Conservation (phyloP, 2,329 filamentous ascomycete genomes). For the Knoxdaviesia capensis region DNA sequence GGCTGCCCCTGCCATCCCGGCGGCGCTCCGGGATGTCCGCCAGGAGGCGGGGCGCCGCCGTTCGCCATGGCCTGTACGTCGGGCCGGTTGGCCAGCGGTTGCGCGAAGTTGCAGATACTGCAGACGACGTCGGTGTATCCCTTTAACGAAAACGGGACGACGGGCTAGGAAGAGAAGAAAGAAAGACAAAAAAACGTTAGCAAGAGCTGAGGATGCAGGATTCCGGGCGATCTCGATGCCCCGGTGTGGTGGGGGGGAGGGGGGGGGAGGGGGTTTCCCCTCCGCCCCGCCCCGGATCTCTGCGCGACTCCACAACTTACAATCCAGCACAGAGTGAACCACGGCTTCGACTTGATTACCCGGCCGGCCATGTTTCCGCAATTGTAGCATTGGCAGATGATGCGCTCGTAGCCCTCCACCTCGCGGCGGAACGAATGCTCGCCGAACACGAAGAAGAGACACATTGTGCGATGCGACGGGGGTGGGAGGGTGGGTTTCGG, state of each 20-base stretch:
- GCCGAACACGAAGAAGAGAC: conserved; percentile 41
- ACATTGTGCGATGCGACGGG: conserved; percentile 21
- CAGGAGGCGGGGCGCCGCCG: conserved; percentile 13
- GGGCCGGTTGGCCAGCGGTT: conserved; percentile 37
- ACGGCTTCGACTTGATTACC: conserved; percentile 44
- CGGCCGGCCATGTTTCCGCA: conserved; percentile 42
- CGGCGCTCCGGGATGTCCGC: too few relatives aligned
- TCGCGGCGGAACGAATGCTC: conserved; percentile 40
- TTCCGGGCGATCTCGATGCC: neutral
- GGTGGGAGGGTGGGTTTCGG: neutral
- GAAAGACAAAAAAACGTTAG: conserved; percentile 6
- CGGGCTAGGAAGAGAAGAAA: conserved; percentile 23
- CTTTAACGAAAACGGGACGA: conserved; percentile 49
- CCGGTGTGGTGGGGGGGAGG: neutral
- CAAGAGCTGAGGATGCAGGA: neutral
- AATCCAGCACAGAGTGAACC: conserved; percentile 67
- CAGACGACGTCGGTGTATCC: conserved; percentile 52
- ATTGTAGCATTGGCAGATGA: conserved; percentile 43
- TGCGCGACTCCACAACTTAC: conserved; percentile 17
- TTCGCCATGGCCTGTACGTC: conserved; percentile 33
- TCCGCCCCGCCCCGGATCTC: neutral
- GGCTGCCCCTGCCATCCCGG: neutral
- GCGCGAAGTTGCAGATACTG: conserved; percentile 57
- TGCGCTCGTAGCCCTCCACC: conserved; percentile 38
- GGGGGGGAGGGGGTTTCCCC: neutral